Base-by-base conservation (phyloP, 768 basidiomycete genomes). In the Trametes cubensis region DNA sequence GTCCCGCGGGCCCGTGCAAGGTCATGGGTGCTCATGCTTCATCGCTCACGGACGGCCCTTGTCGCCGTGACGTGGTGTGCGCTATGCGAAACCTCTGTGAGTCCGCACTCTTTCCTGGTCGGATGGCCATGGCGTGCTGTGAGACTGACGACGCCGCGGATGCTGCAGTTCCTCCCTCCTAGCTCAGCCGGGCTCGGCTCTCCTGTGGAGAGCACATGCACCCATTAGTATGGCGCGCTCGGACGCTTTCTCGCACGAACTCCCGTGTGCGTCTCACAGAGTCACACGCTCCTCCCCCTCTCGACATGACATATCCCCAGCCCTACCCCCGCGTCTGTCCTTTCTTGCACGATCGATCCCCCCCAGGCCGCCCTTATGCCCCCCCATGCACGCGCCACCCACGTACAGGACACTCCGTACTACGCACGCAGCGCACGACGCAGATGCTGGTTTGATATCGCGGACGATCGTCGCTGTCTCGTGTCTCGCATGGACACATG, bases 361-460 rank as follows among this genome's bases (percentile, higher is more conserved):
- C 13, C 20, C 6, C 50, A 42, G 18, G 48, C 39, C 48, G 5
- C 14, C 34, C 15, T 21, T 49, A 58, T 58, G 56, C 56, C 46
- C 13, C 28, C 28, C 34, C 30, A 40, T 46, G 45, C 48, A 47
- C 18, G 39, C 47, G 17, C n/a, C 46, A 21, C 21, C 57, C 57
- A 20, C 28, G 38, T 34, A 42, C 47, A n/a, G 38, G n/a, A 42
- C 47, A n/a, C 21, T n/a, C 47, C 20, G 3, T 50, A 41, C 21
- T 42, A 20, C 40, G 18, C 26, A 28, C 8, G 40, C 25, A 25
- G 21, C 17, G 34, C 34, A 34, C 34, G 34, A 34, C 21, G 30
- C 51, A 23, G 15, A 46, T 42, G 59, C 52, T 21, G 58, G 48
- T 64, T 44, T 40, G 54, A 47, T 53, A 56, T 54, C 58, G 53